These are phyloP conservation scores for Diaporthe humulicola DNA, from an alignment of 2,329 filamentous ascomycete genomes.

Conservation along the genomic window DNA sequence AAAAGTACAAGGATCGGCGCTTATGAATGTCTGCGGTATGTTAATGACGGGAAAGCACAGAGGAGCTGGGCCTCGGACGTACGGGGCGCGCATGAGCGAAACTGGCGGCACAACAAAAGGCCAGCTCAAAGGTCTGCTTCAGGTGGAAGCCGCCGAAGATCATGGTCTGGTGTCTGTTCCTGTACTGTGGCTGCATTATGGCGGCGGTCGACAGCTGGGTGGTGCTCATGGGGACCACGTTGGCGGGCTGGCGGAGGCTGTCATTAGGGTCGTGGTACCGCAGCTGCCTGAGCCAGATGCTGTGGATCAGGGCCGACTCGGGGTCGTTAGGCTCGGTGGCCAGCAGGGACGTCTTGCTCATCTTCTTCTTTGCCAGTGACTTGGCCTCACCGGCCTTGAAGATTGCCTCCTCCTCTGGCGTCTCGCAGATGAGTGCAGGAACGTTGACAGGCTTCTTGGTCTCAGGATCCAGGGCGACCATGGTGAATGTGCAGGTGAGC, in stretches of 20 bases:
- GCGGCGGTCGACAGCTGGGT: constrained; percentile 72
- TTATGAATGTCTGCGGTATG: constrained; percentile 68
- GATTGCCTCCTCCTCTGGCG: constrained; percentile 73
- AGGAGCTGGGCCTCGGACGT: background rate
- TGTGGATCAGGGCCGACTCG: constrained; percentile 79
- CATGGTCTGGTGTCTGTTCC: constrained; percentile 76
- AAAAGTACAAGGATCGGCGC: constrained; percentile 80
- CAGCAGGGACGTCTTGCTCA: constrained; percentile 71
- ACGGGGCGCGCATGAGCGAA: constrained; percentile 76
- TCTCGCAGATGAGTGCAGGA: constrained; percentile 70
- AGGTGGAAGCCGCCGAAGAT: constrained; percentile 83
- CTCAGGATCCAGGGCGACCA: constrained; percentile 79
- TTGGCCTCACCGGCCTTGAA: constrained; percentile 75
- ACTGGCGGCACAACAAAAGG: constrained; percentile 80
- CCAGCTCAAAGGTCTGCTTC: constrained; percentile 81
- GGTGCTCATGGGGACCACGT: constrained; percentile 68
- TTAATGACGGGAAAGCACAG: background rate
- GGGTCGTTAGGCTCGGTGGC: constrained; percentile 78
- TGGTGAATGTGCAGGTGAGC: constrained; percentile 73
- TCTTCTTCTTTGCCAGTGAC: constrained; percentile 70
- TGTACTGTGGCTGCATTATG: constrained; percentile 77
- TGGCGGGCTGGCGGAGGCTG: constrained; percentile 49
- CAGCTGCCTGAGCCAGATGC: constrained; percentile 78
- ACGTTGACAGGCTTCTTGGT: constrained; percentile 75
- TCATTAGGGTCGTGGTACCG: constrained; percentile 65